phyloP scores from a whole-genome alignment of 2,329 filamentous ascomycete genomes.

The Penicillium sp. region DNA sequence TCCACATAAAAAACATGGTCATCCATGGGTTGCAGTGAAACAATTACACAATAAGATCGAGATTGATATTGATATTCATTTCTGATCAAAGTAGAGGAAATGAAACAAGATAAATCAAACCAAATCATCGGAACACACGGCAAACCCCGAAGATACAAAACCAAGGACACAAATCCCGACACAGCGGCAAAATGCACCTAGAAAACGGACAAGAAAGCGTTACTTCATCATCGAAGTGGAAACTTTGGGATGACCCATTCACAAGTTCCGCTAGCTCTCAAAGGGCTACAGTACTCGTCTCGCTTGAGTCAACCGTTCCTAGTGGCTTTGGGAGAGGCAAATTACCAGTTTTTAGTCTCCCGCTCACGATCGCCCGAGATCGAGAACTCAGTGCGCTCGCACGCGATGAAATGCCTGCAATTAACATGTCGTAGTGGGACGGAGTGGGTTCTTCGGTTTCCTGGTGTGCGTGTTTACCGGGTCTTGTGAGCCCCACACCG shows the following conservation, averaged over 20 bases:
- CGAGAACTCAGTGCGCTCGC: slow-evolving; percentile 1
- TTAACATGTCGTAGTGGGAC: slow-evolving; percentile 1
- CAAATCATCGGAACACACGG: too few species aligned
- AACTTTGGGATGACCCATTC: not conserved
- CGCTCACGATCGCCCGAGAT: slow-evolving; percentile 14
- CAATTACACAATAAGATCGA: too few species aligned
- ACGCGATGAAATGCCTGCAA: slow-evolving; percentile 6
- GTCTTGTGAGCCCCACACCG: not conserved
- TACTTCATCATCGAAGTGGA: not conserved
- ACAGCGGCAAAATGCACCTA: slow-evolving; percentile 6
- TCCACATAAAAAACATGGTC: not conserved
- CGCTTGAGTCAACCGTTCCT: not conserved
- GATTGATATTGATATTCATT: too few species aligned
- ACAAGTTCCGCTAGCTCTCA: not conserved
- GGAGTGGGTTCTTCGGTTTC: not conserved
- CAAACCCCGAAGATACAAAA: too few species aligned
- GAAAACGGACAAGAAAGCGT: not conserved
- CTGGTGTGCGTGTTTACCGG: not conserved
- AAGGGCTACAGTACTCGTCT: not conserved
- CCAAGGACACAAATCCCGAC: not conserved
- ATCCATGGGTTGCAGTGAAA: not conserved
- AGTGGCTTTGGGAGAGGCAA: slow-evolving; percentile 2
- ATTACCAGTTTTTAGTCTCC: not conserved
- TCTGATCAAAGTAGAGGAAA: too few species aligned
- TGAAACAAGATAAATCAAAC: too few species aligned